Conservation (phyloP, 129 eudicot genomes). For the carrot (Daucus carota) region DNA sequence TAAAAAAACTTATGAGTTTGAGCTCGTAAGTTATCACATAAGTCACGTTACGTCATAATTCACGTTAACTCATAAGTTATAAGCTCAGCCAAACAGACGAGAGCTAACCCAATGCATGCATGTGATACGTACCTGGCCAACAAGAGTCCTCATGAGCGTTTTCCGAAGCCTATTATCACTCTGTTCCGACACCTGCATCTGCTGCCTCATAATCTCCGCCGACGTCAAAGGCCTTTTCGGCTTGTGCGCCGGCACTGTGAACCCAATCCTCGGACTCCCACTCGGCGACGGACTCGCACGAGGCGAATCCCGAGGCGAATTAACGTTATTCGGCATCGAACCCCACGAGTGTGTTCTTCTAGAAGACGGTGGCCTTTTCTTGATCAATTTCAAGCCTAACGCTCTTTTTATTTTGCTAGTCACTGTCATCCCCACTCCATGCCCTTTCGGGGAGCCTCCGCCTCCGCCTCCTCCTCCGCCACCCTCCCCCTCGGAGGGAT, state of each 20-base stretch:
- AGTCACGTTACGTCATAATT: no score
- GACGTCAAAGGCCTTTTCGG: conserved; percentile 63
- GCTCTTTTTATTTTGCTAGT: conserved; percentile 78
- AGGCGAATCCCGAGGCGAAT: conserved; percentile 20
- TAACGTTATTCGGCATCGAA: conserved; percentile 15
- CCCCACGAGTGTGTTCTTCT: conserved; percentile 47
- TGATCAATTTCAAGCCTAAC: conserved; percentile 61
- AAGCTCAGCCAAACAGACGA: no score
- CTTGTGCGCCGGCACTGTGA: conserved; percentile 30
- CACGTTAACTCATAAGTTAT: no score
- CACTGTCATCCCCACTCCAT: conserved; percentile 46
- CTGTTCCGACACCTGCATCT: conserved; percentile 78
- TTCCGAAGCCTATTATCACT: conserved; percentile 73
- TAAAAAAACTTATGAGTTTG: no score
- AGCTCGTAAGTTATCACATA: no score
- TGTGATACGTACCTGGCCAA: conserved; percentile 58
- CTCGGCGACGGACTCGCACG: not conserved
- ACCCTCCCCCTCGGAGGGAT: conserved; percentile 13
- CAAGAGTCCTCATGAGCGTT: conserved; percentile 85
- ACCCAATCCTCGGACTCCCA: conserved; percentile 17
- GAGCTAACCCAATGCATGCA: not conserved
- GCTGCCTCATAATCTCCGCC: conserved; percentile 88
- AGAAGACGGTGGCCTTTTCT: conserved; percentile 30
- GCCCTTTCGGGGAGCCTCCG: conserved; percentile 21
- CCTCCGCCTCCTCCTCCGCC: conserved; percentile 20